Base-by-base conservation (phyloP, 1,284 basidiomycete genomes). In the Anthracocystis walkeri region DNA sequence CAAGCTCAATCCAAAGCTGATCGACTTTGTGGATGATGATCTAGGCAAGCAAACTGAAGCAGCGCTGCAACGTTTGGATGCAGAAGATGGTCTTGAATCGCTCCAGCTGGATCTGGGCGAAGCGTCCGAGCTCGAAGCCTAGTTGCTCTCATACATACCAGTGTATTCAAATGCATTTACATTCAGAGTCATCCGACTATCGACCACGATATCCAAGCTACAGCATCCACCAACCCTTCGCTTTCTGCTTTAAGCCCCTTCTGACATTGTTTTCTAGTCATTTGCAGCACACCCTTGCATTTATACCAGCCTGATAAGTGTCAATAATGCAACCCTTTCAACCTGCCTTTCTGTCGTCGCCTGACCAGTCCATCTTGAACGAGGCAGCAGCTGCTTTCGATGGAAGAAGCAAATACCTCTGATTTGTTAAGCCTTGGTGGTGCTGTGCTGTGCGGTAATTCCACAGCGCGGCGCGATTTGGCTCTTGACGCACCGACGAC, bases 21-120 rank as follows among this genome's bases (percentile, higher is more conserved):
- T 66, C 18, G 73, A 75, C 44, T 70, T 75, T 57, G 64, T 62
- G 1, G 50, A 75, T 18, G 73, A 75, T 27, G 73, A 75, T 4
- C 63, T 75, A 1, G 73, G 73, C 63, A 59, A 57, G 53, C 64
- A 67, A 6, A 67, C 70, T 3, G 64, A 58, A 18, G 70, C 64
- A 3, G 45, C 59, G 33, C 52, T 73, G 1, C 27, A 55, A 23
- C 58, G 56, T 0, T 18, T 67, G 29, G 54, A 64, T 38, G 65
- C 59, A 12, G 65, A 67, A 23, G 60, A 73, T 2, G 58, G 41
- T 29, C 14, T 73, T 11, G 61, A 51, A 46, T 35, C 68, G 29
- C 61, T 73, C 5, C 60, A 64, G 60, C 58, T 73, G 38, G 70
- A 73, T 16, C 49, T 73, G 35, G 61, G 33, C 33, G 52, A 62